Percentiles rank a stretch among this genome's conserved stretches.
phyloP scores from a whole-genome alignment of 805 yeast species.

The Candida boidinii region DNA sequence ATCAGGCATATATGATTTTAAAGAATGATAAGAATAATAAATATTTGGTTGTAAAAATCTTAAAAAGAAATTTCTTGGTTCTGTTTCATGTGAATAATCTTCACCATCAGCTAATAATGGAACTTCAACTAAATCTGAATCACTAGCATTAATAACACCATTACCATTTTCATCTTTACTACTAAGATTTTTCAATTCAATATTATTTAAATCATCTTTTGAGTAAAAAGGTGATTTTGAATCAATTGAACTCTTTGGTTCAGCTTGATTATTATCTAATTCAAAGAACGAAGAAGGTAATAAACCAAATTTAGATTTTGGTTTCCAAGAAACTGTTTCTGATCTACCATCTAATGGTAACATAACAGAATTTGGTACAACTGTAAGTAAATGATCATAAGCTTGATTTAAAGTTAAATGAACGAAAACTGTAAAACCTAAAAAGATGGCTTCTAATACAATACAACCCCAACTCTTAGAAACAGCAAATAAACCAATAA shows the following conservation, averaged over 20 bases:
- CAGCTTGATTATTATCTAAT: neutral
- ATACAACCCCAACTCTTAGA: slow-evolving; percentile 96
- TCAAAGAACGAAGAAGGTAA: neutral
- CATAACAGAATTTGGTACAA: slow-evolving; percentile 67
- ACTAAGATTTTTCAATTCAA: neutral
- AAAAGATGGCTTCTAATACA: slow-evolving; percentile 59
- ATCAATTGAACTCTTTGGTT: neutral
- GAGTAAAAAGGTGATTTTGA: slow-evolving; percentile 12
- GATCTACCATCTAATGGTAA: slow-evolving; percentile 65
- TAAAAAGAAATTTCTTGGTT: slow-evolving; percentile 14
- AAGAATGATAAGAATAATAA: slow-evolving; percentile 40
- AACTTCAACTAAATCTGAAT: slow-evolving; percentile 19
- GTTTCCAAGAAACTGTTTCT: slow-evolving; percentile 48
- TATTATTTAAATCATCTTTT: slow-evolving; percentile 6
- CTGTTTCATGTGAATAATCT: slow-evolving; percentile 20
- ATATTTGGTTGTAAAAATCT: slow-evolving; percentile 50
- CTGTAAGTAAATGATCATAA: slow-evolving; percentile 49
- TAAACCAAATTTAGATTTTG: slow-evolving; percentile 1
- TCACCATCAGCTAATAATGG: slow-evolving; percentile 70
- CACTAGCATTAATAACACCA: slow-evolving; percentile 3
- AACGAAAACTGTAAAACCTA: slow-evolving; percentile 57
- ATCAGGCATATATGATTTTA: slow-evolving; percentile 47
- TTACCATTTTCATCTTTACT: no score
- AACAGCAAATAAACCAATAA: slow-evolving; percentile 79
- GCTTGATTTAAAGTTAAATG: slow-evolving; percentile 61